Evolutionary conservation across 2,329 filamentous ascomycete genomes (phyloP), one percentile per base, ranked within the genome.

Genomic region (Grosmannia serpens): DNA sequence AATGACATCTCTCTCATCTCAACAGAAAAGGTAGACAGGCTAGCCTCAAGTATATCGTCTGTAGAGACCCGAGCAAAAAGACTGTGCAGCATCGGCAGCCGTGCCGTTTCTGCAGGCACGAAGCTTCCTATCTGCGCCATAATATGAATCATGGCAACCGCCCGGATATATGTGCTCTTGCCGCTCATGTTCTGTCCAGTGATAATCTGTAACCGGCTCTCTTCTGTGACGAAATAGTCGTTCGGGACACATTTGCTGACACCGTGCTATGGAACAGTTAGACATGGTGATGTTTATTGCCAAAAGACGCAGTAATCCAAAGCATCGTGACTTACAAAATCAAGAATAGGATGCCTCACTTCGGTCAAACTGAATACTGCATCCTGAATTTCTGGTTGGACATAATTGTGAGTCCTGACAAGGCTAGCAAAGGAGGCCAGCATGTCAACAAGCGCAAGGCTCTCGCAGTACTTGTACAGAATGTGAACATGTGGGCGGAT

Each of bases 131-230:
- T 85, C 66, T 99, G 94, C 0, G 90, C 90, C 91, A 99, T 96
- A 59, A 99, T 84, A 51, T 88, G 84, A 67, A 95, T 83, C 35
- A 99, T 75, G 0, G 92, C 89, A 27, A 95, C 77, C 1, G 88
- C 86, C 55, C 90, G 84, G 62, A 97, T 96, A 67, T 96, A 97
- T 0, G 91, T 99, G 63, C 88, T 95, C 70, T 97, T 99, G 1
- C 91, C 94, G 65, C 90, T 95, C 94, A 99, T 99, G 66, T 99
- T 99, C 69, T 89, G 95, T 4, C 94, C 92, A 0, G 92, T 97
- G 62, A 99, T 86, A 61, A 97, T 87, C 64, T 97, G 91, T 66
- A 96, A 95, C 1, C 91, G 84, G 41, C 85, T 84, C 61, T 92
- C 85, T 38, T 87, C 80, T 0, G 86, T 88, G 3, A 89, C 87